Conservation (phyloP, 1,284 basidiomycete genomes). For the Melampsora larici-populina region DNA sequence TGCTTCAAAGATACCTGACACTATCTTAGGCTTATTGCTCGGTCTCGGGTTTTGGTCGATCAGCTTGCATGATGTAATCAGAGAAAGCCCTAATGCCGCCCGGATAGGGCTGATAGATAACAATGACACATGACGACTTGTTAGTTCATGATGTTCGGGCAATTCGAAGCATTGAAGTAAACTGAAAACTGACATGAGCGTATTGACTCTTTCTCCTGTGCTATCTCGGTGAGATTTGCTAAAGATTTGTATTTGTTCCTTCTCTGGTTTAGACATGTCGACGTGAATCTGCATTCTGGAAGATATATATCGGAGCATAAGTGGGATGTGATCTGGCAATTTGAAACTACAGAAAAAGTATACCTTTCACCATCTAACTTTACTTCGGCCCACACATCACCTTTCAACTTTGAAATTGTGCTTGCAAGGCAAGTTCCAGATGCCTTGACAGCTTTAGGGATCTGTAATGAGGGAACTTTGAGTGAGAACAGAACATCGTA, state of each 20-base stretch:
- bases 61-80: conserved; percentile 32
- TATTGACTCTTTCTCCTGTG: conserved; percentile 66
- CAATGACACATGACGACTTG: background rate
- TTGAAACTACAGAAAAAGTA: background rate
- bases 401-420: conserved; percentile 37
- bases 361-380: conserved; percentile 85
- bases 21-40: background rate
- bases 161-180: background rate
- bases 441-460: conserved; percentile 77
- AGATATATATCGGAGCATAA: background rate
- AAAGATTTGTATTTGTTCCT: conserved; percentile 66
- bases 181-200: conserved; percentile 62
- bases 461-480: conserved; percentile 56
- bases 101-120: conserved; percentile 61
- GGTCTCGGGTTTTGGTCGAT: conserved; percentile 14
- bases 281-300: conserved; percentile 76
- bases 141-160: background rate
- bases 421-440: conserved; percentile 50
- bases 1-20: conserved; percentile 69
- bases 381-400: conserved; percentile 71
- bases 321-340: background rate
- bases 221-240: conserved; percentile 79
- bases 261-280: conserved; percentile 56
- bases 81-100: conserved; percentile 61
- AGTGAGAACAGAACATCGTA: background rate